Evolutionary conservation across 148 eudicot genomes (phyloP), one percentile per base, ranked within the genome.

Genomic region (Selenicereus undatus): DNA sequence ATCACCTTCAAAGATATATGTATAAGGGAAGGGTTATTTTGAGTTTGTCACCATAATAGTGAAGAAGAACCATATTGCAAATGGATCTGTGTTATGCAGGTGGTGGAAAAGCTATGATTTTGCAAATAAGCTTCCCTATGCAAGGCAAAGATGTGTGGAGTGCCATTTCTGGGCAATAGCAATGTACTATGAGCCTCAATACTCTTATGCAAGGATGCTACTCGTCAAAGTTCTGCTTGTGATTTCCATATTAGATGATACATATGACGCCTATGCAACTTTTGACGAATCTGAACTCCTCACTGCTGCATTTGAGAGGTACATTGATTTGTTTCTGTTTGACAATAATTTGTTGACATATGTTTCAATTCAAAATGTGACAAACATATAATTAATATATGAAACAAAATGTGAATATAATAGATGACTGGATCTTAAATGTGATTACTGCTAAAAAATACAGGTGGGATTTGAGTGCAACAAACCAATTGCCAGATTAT

Each of bases 231-330:
- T 60, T 71, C 75, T 88, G 4, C 79, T 43, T 27, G 12, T 75
- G 42, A 60, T 77, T 3, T 71, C 90, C 0, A 72, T 79, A 42
- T 54, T 89, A 52, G 88, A 89, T 80, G 91, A 89, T 51, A 89
- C 89, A 0, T 89, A 87, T 50, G 91, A 88, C 50, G 85, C 83
- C 54, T 89, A 88, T 84, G 87, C 81, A 4, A 88, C 88, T 11
- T 83, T 81, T 71, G 85, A 83, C 0, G 91, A 89, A 77, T 74
- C 75, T n/a, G 32, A 83, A 58, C 83, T 84, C 48, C 81, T 88
- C 17, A 81, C 90, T 0, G 50, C 82, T 6, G 83, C 85, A 29
- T 83, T 83, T 69, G 71, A 83, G 45, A 83, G 85, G 83, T 75
- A 74, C 8, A 11, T 27, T 12, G 8, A 1, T 62, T 62, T 39